Conservation (phyloP, 2,329 filamentous ascomycete genomes). For the Arthrobotrys musiformis region DNA sequence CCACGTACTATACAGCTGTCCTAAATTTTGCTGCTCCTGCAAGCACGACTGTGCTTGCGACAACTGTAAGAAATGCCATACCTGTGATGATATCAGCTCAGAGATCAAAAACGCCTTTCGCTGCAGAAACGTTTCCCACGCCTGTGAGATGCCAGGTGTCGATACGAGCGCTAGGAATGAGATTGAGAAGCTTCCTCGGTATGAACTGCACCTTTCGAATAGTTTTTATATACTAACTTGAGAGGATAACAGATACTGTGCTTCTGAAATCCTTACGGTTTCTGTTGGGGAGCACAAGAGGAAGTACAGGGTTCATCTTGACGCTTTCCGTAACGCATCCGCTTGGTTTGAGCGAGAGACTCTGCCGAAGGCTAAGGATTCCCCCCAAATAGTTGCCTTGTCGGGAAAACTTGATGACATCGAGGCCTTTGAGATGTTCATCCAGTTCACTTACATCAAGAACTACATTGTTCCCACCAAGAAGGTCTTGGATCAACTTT, state of each 20-base stretch:
- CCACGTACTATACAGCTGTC: background rate
- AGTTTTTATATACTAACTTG: no score
- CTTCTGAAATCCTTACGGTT: background rate
- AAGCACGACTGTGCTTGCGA: background rate
- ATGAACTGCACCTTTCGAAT: no score
- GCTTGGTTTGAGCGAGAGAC: background rate
- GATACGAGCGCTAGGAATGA: background rate
- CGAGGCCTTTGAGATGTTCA: constrained; percentile 15
- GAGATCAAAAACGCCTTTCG: background rate
- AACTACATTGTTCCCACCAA: background rate
- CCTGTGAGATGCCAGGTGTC: background rate
- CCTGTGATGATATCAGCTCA: background rate
- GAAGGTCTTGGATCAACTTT: background rate
- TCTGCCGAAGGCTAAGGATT: background rate
- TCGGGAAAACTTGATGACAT: constrained; percentile 12
- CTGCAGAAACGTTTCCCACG: background rate
- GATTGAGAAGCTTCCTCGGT: background rate
- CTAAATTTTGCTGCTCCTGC: background rate
- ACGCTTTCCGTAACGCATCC: background rate
- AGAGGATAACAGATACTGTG: no score
- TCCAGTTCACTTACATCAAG: constrained; percentile 17
- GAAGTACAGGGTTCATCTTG: background rate
- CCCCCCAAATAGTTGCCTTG: background rate
- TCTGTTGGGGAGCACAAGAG: background rate
- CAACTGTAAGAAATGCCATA: background rate